These are phyloP conservation scores for Neurospora sp. DNA, from an alignment of 495 filamentous ascomycete species.

Conservation along the genomic window DNA sequence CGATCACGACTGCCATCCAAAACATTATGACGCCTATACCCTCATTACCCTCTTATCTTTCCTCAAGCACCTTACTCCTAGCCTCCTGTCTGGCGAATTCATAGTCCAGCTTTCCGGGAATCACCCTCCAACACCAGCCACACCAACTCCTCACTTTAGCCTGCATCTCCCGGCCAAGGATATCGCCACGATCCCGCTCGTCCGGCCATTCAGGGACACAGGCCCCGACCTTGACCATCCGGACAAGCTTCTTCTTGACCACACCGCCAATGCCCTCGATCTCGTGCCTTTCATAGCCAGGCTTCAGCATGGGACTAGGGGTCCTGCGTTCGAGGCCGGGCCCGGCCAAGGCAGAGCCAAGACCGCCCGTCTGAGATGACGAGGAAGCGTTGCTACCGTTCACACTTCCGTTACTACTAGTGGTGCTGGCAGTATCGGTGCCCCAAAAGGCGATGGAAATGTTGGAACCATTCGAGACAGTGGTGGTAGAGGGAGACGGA, in stretches of 20 bases:
- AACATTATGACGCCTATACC: neutral
- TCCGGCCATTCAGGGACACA: slow-evolving; percentile 76
- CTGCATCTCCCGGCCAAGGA: slow-evolving; percentile 45
- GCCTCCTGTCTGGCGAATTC: slow-evolving; percentile 10
- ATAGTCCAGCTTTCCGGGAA: slow-evolving; percentile 34
- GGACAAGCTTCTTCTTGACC: slow-evolving; percentile 72
- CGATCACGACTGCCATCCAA: neutral
- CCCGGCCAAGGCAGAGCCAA: slow-evolving; percentile 3
- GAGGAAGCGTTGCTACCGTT: neutral
- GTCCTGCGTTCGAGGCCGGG: slow-evolving; percentile 17
- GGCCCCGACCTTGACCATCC: slow-evolving; percentile 64
- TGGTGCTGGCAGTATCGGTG: slow-evolving; percentile 3
- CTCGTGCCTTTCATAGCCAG: slow-evolving; percentile 73
- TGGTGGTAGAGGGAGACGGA: neutral
- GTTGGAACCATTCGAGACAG: slow-evolving; percentile 1
- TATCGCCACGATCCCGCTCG: slow-evolving; percentile 50
- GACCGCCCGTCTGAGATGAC: neutral
- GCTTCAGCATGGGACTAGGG: slow-evolving; percentile 34
- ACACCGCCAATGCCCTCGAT: slow-evolving; percentile 79
- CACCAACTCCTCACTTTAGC: slow-evolving; percentile 53
- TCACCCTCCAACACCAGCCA: slow-evolving; percentile 54
- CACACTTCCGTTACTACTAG: neutral
- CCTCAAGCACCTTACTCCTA: neutral
- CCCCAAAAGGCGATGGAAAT: neutral
- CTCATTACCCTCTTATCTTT: neutral